Base-by-base conservation (phyloP, 2,329 filamentous ascomycete genomes). In the Eurotiales sp. region DNA sequence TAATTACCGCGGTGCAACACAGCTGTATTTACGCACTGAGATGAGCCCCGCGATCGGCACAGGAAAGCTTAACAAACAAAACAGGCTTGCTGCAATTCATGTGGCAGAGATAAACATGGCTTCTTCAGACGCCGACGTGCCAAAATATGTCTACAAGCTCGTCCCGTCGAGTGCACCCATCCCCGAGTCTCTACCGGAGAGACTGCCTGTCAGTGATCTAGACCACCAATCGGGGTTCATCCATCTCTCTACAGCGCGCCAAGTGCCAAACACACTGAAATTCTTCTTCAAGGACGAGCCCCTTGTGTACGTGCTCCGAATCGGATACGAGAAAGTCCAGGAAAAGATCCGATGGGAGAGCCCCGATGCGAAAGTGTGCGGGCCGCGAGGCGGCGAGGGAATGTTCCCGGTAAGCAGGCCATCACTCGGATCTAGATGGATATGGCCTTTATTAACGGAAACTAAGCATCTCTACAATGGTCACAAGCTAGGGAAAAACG, bases 391-490 rank as follows among this genome's bases (percentile, higher is more conserved):
- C 10, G 61, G 59, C 14, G 68, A 71, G 53, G 69, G 69, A 8
- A 59, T 72, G 52, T 72, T 72, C 55, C 69, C 69, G 19, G 68
- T 70, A 56, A 58, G 67, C 27, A 10, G 23, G 36, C 30, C 32
- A 50, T 39, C 21, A n/a, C 30, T 17, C 12, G 14, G 14, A 36
- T 14, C 14, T 15, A 11, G 10, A 22, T 23, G 4, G 21, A 37
- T 10, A 15, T 34, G n/a, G n/a, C n/a, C 4, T 41, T 15, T 55
- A 46, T 27, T 48, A 25, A 23, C 14, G 36, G 8, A 25, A 8
- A n/a, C 17, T 21, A 29, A 71, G 68, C 68, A 71, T 55, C 57
- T 71, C 12, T 71, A 70, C 42, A 71, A 71, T 42, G 67, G 59
- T 4, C 60, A 69, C 15, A 70, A 65, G 46, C 46, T 71, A 47